phyloP scores from a whole-genome alignment of 140 eudicot species.

The Ambrosia hybrid region DNA sequence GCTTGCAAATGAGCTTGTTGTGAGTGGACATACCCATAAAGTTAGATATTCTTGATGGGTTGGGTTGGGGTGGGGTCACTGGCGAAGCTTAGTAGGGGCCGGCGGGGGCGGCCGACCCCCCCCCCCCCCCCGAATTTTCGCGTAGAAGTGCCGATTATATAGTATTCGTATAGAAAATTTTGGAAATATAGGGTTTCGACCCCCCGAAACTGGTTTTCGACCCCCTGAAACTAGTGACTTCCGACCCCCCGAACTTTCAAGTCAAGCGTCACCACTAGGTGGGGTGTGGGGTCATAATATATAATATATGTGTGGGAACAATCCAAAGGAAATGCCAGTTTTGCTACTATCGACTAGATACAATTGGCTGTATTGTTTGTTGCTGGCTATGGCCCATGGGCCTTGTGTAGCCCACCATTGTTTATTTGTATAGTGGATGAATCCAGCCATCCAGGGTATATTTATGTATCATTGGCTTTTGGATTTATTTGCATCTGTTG shows the following conservation, averaged over 20 bases:
- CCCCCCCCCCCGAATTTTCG: no score
- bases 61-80: conserved; percentile 14
- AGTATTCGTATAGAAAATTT: no score
- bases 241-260: no score
- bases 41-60: conserved; percentile 34
- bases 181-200: no score
- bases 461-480: conserved; percentile 34
- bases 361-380: conserved; percentile 20
- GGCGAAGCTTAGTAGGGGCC: no score
- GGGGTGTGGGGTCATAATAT: no score
- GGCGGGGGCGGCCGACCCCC: no score
- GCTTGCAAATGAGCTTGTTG: conserved; percentile 35
- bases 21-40: conserved; percentile 28
- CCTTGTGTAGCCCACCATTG: conserved; percentile 38
- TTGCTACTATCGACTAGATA: conserved; percentile 30
- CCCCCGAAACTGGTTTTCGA: no score
- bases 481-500: conserved; percentile 27
- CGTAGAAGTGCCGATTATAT: no score
- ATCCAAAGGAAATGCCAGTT: conserved; percentile 29
- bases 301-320: conserved; percentile 10
- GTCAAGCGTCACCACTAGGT: no score
- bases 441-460: background rate
- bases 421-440: conserved; percentile 14
- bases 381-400: conserved; percentile 27
- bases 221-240: no score